Percentiles rank a stretch among this genome's conserved stretches.
These are phyloP conservation scores for Yarrowia alimentaria DNA, from an alignment of 805 yeast species.

Conservation along the genomic window DNA sequence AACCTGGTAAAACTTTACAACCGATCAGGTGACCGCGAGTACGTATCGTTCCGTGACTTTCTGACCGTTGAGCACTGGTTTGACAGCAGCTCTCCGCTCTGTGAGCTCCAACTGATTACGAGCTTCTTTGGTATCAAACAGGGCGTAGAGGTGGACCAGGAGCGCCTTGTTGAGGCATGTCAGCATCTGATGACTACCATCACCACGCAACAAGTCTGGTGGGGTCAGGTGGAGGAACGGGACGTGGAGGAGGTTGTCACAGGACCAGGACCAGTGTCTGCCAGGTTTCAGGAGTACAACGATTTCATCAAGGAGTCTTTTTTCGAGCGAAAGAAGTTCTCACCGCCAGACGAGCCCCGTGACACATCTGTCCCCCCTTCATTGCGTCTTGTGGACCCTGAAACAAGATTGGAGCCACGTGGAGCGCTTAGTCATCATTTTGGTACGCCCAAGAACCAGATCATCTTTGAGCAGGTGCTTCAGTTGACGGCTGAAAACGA, in stretches of 20 bases:
- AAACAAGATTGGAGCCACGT: too few relatives aligned
- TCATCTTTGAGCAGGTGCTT: too few relatives aligned
- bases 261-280: constrained; percentile 10
- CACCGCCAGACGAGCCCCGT: too few relatives aligned
- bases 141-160: not conserved
- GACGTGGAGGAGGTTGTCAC: constrained; percentile 22
- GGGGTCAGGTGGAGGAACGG: not conserved
- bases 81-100: constrained; percentile 6
- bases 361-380: too few relatives aligned
- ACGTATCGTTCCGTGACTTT: constrained; percentile 1
- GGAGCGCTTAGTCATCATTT: too few relatives aligned
- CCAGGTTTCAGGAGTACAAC: constrained; percentile 13
- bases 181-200: not conserved
- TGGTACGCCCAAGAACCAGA: too few relatives aligned
- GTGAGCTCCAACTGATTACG: constrained; percentile 7
- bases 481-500: too few relatives aligned
- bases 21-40: not conserved
- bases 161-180: not conserved
- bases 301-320: not conserved
- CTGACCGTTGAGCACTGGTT: constrained; percentile 18
- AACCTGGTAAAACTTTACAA: constrained; percentile 6
- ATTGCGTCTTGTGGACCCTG: too few relatives aligned
- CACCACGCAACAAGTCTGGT: constrained; percentile 11
- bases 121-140: not conserved
- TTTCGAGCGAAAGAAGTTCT: constrained; percentile 11